A percentile compares a stretch with the other conserved stretches of the same genome.
Conservation (phyloP, 2,329 filamentous ascomycete genomes). For the Botrytis galanthina region DNA sequence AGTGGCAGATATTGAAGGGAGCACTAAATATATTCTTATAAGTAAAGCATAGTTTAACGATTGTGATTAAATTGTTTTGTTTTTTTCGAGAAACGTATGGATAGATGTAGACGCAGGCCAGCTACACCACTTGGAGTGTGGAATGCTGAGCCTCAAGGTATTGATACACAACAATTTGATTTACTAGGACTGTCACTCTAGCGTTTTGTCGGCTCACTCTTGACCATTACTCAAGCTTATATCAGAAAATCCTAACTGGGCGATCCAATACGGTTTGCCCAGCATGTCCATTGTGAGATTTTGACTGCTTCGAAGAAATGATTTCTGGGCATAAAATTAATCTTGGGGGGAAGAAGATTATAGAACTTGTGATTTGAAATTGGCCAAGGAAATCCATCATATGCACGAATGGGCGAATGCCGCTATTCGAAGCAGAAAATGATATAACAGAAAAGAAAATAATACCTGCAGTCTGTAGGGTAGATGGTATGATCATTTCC, state of each 20-base stretch:
- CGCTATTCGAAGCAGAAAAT: no score
- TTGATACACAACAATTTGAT: not conserved
- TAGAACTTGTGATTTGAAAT: no score
- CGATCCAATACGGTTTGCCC: rapidly evolving
- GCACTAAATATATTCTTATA: not conserved
- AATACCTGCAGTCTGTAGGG: no score
- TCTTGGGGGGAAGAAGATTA: no score
- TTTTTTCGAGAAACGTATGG: not conserved
- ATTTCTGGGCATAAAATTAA: no score
- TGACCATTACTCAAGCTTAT: rapidly evolving
- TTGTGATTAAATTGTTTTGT: rapidly evolving
- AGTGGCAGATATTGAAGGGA: not conserved
- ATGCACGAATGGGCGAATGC: no score
- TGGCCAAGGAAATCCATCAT: no score
- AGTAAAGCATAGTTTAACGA: not conserved
- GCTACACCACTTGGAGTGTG: not conserved
- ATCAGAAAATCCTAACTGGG: rapidly evolving
- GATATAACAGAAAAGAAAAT: no score
- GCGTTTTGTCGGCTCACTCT: not conserved
- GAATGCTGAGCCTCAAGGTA: not conserved
- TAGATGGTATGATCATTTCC: no score
- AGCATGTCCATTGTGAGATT: not conserved
- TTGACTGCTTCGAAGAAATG: no score
- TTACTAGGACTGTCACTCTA: not conserved
- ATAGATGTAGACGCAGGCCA: not conserved